Base-by-base conservation (phyloP, 192 early-diverging fungal species). In the Entomortierella parvispora region DNA sequence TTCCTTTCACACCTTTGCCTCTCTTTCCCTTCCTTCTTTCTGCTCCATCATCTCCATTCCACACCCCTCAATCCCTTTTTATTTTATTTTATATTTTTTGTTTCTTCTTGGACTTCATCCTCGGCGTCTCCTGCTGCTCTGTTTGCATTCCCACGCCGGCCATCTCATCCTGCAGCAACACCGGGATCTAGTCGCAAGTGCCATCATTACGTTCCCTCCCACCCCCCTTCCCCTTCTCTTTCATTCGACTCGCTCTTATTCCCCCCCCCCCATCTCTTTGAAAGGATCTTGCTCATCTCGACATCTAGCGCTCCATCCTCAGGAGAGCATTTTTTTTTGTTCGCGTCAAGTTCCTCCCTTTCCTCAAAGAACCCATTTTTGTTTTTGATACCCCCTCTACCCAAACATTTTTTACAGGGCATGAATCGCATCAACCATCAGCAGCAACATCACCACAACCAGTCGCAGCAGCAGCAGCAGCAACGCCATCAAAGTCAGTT, bases 391-490 rank as follows among this genome's bases (percentile, higher is more conserved):
- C 9, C 54, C 28, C 14, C n/a, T n/a, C 14, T 15, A 32, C 6
- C 8, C 8, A 34, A 18, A 7, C n/a, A 8, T 51, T 51, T 28
- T 4, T 57, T 33, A 4, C 11, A 43, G 2, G 45, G 12, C 45
- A 43, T 4, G 32, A 44, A 37, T 37, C 37, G 3, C 43, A 67
- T 11, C 55, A 67, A 26, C 54, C 52, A 47, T 22, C 68, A 70
- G 17, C 68, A 70, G 17, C 59, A 62, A 42, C 53, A 54, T 18
- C 46, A 48, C 7, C 54, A 33, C 12, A 58, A 54, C 33, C 60
- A 62, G 3, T 59, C 45, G 12, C 54, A 44, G 25, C 33, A 49
- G 4, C 32, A 68, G 34, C 66, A 68, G 32, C 66, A 58, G 17
- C 65, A 52, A 31, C 65, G 29, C 17, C 49, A 58, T 20, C 46